Conservation (phyloP, 1,284 basidiomycete species). For the Sporisorium exsertum region DNA sequence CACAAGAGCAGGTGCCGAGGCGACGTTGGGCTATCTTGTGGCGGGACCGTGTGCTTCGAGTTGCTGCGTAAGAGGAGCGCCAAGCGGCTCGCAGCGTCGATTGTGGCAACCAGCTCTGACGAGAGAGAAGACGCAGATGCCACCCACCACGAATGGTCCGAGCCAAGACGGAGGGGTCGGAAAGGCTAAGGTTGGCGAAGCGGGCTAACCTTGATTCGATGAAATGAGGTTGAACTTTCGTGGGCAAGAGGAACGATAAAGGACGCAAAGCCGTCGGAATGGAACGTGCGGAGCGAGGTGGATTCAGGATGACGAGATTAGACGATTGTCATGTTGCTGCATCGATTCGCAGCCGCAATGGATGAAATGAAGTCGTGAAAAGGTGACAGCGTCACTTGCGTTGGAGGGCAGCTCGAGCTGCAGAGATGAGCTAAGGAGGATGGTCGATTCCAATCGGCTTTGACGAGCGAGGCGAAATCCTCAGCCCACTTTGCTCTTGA, state of each 20-base stretch:
- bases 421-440: conserved; percentile 16
- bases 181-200: conserved; percentile 37
- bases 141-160: not conserved
- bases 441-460: conserved; percentile 9
- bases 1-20: not conserved
- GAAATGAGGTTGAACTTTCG: conserved; percentile 33
- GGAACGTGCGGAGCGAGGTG: conserved; percentile 18
- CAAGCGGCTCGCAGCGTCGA: conserved; percentile 1
- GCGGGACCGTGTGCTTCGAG: conserved; percentile 24
- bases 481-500: conserved; percentile 9
- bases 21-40: conserved; percentile 7
- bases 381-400: conserved; percentile 15
- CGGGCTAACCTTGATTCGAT: conserved; percentile 28
- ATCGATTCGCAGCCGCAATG: not conserved
- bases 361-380: conserved; percentile 15
- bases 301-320: conserved; percentile 1
- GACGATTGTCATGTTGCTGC: conserved; percentile 27
- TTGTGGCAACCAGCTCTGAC: no score
- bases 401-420: conserved; percentile 14
- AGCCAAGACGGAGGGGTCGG: not conserved
- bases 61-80: not conserved
- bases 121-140: conserved; percentile 1
- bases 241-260: conserved; percentile 9
- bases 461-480: not conserved
- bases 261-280: conserved; percentile 29